Evolutionary conservation across 257 asterid species (phyloP).

Genomic region (Nicotiana otophora): DNA sequence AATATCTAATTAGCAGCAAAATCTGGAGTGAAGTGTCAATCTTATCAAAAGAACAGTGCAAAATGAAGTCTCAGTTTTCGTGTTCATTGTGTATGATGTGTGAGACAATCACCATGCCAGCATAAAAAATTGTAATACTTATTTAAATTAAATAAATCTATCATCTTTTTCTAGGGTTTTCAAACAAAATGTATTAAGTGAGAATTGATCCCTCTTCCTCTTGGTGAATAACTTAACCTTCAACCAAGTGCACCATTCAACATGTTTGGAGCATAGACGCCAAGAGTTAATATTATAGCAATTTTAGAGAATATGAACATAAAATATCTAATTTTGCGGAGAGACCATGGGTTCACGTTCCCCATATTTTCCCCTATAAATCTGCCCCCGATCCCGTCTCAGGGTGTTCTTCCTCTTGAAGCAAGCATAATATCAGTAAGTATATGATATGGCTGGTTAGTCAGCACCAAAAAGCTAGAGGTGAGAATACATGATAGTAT

Average conservation of each 20-base stretch:
- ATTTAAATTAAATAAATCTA: background rate
- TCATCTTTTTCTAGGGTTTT: background rate
- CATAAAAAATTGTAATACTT: background rate
- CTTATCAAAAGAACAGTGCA: background rate
- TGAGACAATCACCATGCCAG: background rate
- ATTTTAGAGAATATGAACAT: too few relatives aligned
- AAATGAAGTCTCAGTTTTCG: background rate
- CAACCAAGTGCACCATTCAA: too few relatives aligned
- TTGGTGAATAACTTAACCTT: too few relatives aligned
- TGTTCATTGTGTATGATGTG: background rate
- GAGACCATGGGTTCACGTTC: too few relatives aligned
- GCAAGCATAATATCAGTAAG: background rate
- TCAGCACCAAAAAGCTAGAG: background rate
- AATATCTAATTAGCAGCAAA: background rate
- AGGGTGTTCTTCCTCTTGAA: background rate
- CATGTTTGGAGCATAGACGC: too few relatives aligned
- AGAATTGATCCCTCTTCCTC: too few relatives aligned
- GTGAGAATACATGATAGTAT: background rate
- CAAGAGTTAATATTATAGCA: too few relatives aligned
- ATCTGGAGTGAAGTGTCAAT: background rate
- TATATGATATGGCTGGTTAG: background rate
- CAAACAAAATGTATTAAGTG: background rate
- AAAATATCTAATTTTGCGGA: too few relatives aligned
- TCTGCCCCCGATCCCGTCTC: background rate
- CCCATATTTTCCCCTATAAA: too few relatives aligned